Evolutionary conservation across 805 yeast genomes (phyloP).

Genomic region (Scheffersomyces amazonensis): DNA sequence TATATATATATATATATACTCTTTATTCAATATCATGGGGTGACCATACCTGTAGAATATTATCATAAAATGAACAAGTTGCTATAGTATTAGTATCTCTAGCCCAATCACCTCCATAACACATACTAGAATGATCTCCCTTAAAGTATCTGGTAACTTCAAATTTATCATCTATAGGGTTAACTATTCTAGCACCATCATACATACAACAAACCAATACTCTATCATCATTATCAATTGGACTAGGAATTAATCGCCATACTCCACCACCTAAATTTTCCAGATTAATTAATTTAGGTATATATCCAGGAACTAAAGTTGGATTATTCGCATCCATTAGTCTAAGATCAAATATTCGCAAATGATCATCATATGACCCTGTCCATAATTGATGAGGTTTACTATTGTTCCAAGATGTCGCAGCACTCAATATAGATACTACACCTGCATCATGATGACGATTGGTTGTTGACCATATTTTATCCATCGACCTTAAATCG

Average conservation of each 20-base stretch:
- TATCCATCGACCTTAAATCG: constrained; percentile 49
- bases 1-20: neutral
- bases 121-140: constrained; percentile 84
- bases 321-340: constrained; percentile 37
- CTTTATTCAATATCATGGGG: constrained; percentile 4
- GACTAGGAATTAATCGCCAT: constrained; percentile 80
- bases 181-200: constrained; percentile 79
- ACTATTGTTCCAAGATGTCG: constrained; percentile 37
- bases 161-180: constrained; percentile 17
- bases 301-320: constrained; percentile 40
- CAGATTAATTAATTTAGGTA: constrained; percentile 46
- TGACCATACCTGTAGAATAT: constrained; percentile 73
- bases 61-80: constrained; percentile 92
- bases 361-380: constrained; percentile 86
- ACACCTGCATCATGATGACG: constrained; percentile 90
- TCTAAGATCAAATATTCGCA: constrained; percentile 69
- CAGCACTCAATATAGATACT: constrained; percentile 64
- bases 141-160: constrained; percentile 45
- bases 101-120: constrained; percentile 93
- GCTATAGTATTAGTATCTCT: constrained; percentile 46
- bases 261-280: constrained; percentile 86
- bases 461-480: constrained; percentile 33
- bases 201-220: constrained; percentile 91
- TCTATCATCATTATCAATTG: constrained; percentile 35
- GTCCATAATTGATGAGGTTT: constrained; percentile 63